Base-by-base conservation (phyloP, 2,329 filamentous ascomycete species). In the Coniochaeta sp. region DNA sequence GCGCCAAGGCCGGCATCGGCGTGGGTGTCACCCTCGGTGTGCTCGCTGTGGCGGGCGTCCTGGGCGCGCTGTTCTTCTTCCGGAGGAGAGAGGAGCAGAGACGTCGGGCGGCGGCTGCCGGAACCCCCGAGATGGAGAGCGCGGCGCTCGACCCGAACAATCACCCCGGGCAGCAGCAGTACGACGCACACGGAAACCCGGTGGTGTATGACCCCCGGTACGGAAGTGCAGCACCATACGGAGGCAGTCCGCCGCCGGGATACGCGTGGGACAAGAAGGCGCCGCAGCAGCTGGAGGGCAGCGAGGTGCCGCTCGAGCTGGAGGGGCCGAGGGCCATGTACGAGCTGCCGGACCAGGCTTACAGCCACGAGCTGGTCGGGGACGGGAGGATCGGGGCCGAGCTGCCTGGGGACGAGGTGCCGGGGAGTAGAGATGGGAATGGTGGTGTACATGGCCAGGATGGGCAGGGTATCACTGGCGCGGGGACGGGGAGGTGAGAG, bases 291-390 rank as follows among this genome's bases (percentile, higher is more conserved):
- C 63, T 66, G 16, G 65, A 68, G 40, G 34, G 62, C n/a, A 47
- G 57, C 19, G 56, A 56, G 1, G 30, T 63, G 30, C 66, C 69
- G 26, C 67, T 65, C 19, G 71, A 73, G 61, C 56, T 73, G 59
- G 61, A 63, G 4, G 62, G 55, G 5, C 64, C 65, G n/a, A 55
- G 59, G 58, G 61, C 64, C 12, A 59, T 70, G 17, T 71, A 71
- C 58, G 73, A 76, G 63, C 62, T 75, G 59, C 66, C 73, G 0
- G 68, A 66, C 1, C 69, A 72, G 62, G 54, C 62, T 6, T 67
- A 66, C 40, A 68, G 68, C 0, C 67, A 72, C 50, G 74, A 77
- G 63, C 65, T 76, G 61, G 66, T 72, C 62, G 73, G 70, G 0
- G 71, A 74, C 14, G 47, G 24, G 22, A 17, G 22, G 47, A 24